phyloP scores from a whole-genome alignment of 371 early-diverging fungal species.

The Sanchytrium tribonematis region DNA sequence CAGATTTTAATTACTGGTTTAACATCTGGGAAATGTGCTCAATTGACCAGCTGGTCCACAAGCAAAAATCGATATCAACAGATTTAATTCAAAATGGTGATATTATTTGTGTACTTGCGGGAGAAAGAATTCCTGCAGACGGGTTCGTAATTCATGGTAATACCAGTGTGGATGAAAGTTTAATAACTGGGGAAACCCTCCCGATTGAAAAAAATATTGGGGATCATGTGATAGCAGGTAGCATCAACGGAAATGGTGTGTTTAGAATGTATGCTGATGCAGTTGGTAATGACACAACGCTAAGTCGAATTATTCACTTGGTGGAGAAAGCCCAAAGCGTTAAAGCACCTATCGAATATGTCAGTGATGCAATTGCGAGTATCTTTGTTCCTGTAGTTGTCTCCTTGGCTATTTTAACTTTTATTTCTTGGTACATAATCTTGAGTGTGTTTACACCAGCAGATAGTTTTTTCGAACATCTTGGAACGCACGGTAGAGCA shows the following conservation, averaged over 20 bases:
- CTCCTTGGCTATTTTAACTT: constrained; percentile 32
- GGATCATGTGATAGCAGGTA: constrained; percentile 54
- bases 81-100: constrained; percentile 63
- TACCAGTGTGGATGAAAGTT: constrained; percentile 75
- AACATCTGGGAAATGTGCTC: no score
- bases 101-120: constrained; percentile 53
- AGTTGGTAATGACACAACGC: constrained; percentile 50
- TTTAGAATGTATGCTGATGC: constrained; percentile 32
- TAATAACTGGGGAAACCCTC: constrained; percentile 88
- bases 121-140: constrained; percentile 77
- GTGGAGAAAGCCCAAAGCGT: constrained; percentile 58
- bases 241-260: constrained; percentile 45
- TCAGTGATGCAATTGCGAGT: constrained; percentile 49
- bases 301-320: constrained; percentile 58
- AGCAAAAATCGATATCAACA: constrained; percentile 47
- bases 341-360: constrained; percentile 57
- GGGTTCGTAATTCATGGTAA: constrained; percentile 53
- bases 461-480: no score
- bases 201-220: constrained; percentile 48
- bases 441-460: constrained; percentile 5
- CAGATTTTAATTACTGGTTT: constrained; percentile 7
- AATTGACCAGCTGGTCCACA: no score
- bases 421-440: constrained; percentile 42
- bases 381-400: constrained; percentile 71
- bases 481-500: no score